These are phyloP conservation scores for Zasmidium angulare DNA, from an alignment of 2,329 filamentous ascomycete species.

Conservation along the genomic window DNA sequence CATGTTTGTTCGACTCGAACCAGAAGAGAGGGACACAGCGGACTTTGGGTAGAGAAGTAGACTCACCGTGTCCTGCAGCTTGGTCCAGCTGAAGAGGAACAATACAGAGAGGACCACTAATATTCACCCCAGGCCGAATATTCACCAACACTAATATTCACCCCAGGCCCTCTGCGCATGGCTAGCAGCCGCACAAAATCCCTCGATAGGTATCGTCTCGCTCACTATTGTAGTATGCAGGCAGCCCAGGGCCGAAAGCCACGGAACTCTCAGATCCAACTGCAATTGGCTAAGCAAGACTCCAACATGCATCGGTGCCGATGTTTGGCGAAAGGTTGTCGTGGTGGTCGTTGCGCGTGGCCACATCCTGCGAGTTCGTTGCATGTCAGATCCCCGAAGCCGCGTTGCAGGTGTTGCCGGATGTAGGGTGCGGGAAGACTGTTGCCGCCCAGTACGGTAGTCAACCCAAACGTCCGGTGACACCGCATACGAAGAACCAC, in stretches of 20 bases:
- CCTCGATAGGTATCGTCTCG: neutral
- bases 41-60: too few species aligned
- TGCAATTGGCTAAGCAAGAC: neutral
- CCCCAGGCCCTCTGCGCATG: neutral
- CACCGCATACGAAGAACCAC: neutral
- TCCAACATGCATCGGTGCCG: neutral
- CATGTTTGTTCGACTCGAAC: neutral
- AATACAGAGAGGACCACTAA: too few species aligned
- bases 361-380: neutral
- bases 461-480: neutral
- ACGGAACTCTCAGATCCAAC: neutral
- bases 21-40: too few species aligned
- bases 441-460: neutral
- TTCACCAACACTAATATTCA: neutral
- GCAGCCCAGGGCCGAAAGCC: neutral
- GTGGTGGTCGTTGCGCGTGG: neutral
- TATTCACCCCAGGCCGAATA: too few species aligned
- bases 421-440: neutral
- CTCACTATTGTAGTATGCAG: neutral
- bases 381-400: neutral
- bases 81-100: too few species aligned
- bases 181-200: neutral
- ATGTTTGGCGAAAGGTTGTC: neutral
- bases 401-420: neutral
- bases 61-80: too few species aligned